These are phyloP conservation scores for Monilinia aucupariae DNA, from an alignment of 2,329 filamentous ascomycete species.

Conservation along the genomic window DNA sequence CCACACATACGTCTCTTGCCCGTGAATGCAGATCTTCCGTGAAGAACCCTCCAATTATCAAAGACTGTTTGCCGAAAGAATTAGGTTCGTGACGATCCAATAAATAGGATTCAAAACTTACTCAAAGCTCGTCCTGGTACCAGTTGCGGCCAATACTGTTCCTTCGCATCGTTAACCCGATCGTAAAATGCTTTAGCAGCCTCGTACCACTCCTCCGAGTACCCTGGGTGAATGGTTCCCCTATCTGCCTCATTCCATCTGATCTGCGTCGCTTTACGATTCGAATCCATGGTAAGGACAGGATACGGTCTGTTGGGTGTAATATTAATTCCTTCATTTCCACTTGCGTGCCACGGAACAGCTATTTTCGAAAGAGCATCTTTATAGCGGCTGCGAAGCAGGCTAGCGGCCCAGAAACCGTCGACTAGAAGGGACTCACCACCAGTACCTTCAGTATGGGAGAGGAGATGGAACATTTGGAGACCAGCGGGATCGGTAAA, in stretches of 20 bases:
- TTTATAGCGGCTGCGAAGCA: slow-evolving; percentile 53
- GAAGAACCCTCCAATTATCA: slow-evolving; percentile 92
- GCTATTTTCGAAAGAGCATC: slow-evolving; percentile 49
- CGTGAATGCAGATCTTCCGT: slow-evolving; percentile 77
- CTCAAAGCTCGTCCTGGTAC: slow-evolving; percentile 71
- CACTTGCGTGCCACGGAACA: slow-evolving; percentile 77
- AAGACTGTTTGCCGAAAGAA: slow-evolving; percentile 55
- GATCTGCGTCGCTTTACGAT: slow-evolving; percentile 49
- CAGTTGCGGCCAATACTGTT: slow-evolving; percentile 77
- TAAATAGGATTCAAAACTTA: slow-evolving; percentile 40
- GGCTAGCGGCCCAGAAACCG: slow-evolving; percentile 66
- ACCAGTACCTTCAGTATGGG: slow-evolving; percentile 63
- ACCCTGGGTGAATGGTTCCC: slow-evolving; percentile 44
- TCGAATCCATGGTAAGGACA: slow-evolving; percentile 48
- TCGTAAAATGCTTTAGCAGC: slow-evolving; percentile 71
- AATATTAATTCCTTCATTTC: slow-evolving; percentile 78
- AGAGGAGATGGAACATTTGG: slow-evolving; percentile 88
- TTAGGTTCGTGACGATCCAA: neutral
- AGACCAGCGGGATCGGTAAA: slow-evolving; percentile 88
- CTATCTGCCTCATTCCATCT: slow-evolving; percentile 94
- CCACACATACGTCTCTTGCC: slow-evolving; percentile 86
- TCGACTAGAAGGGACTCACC: slow-evolving; percentile 81
- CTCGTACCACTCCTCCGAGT: slow-evolving; percentile 58
- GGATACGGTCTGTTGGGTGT: slow-evolving; percentile 65
- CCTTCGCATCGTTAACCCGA: slow-evolving; percentile 58